phyloP scores from a whole-genome alignment of 768 basidiomycete species.

The Tephrocybe sp. region DNA sequence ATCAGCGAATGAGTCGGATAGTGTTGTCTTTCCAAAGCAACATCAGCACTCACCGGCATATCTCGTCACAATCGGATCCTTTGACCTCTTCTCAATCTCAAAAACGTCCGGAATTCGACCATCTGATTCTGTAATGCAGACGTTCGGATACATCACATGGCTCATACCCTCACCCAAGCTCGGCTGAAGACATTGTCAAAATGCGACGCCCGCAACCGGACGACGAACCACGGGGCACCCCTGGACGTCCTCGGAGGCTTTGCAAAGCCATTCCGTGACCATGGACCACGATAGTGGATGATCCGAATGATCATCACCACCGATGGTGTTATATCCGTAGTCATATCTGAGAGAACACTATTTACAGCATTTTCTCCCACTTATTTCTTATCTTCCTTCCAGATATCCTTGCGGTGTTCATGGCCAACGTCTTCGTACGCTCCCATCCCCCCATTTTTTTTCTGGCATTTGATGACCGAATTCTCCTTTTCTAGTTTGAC shows the following conservation, averaged over 20 bases:
- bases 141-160: slow-evolving; percentile 10
- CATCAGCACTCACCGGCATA: not conserved
- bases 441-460: not conserved
- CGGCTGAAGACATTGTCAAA: not conserved
- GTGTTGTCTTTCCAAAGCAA: slow-evolving; percentile 1
- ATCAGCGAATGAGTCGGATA: not conserved
- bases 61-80: slow-evolving; percentile 9
- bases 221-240: not conserved
- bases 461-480: not conserved
- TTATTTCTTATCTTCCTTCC: not conserved
- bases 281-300: slow-evolving; percentile 8
- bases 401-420: not conserved
- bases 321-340: slow-evolving; percentile 11
- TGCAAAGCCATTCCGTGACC: not conserved
- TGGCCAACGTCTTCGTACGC: slow-evolving; percentile 21
- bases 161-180: not conserved
- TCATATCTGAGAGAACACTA: slow-evolving; percentile 5
- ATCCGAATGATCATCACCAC: slow-evolving; percentile 13
- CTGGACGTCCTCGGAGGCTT: not conserved
- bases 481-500: slow-evolving; percentile 48
- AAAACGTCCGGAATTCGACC: slow-evolving; percentile 11
- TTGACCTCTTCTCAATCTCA: slow-evolving; percentile 10
- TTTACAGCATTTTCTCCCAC: not conserved
- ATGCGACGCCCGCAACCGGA: not conserved
- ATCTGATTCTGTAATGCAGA: slow-evolving; percentile 9